Conservation (phyloP, 2,329 filamentous ascomycete genomes). For the Aspergillus ochraceoroseus region DNA sequence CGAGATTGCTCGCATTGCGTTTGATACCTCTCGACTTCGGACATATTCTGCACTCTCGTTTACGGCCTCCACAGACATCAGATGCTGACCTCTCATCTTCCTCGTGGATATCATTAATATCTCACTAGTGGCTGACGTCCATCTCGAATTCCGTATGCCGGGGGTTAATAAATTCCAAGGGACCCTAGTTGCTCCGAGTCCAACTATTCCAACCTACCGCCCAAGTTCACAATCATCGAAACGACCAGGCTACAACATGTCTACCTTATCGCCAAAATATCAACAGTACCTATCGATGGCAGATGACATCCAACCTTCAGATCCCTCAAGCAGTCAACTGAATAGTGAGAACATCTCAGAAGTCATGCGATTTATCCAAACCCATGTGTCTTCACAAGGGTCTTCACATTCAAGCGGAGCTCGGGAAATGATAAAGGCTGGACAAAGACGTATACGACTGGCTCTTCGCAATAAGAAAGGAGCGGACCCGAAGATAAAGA, state of each 20-base stretch:
- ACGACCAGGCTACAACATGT: conserved; percentile 25
- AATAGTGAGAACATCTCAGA: conserved; percentile 35
- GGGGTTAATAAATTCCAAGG: conserved; percentile 25
- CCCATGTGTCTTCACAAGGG: conserved; percentile 20
- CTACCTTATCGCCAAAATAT: conserved; percentile 19
- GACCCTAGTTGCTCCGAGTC: conserved; percentile 32
- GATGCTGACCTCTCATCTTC: conserved; percentile 12
- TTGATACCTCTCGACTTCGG: neutral
- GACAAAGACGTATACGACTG: conserved; percentile 36
- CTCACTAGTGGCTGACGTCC: conserved; percentile 19
- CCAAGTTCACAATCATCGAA: conserved; percentile 26
- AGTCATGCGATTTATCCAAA: conserved; percentile 37
- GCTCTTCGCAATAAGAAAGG: conserved; percentile 32
- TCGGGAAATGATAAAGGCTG: conserved; percentile 27
- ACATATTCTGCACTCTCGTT: neutral
- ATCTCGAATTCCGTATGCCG: conserved; percentile 27
- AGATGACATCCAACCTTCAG: conserved; percentile 14
- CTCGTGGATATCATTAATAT: conserved; percentile 18
- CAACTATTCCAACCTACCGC: conserved; percentile 34
- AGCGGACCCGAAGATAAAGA: conserved; percentile 21
- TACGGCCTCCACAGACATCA: neutral
- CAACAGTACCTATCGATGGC: conserved; percentile 11
- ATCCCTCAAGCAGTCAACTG: conserved; percentile 16
- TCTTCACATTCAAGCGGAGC: conserved; percentile 26
- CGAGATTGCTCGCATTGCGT: neutral